Evolutionary conservation across 2,329 filamentous ascomycete genomes (phyloP), one percentile per base, ranked within the genome.

Genomic region (Exophiala mesophila): DNA sequence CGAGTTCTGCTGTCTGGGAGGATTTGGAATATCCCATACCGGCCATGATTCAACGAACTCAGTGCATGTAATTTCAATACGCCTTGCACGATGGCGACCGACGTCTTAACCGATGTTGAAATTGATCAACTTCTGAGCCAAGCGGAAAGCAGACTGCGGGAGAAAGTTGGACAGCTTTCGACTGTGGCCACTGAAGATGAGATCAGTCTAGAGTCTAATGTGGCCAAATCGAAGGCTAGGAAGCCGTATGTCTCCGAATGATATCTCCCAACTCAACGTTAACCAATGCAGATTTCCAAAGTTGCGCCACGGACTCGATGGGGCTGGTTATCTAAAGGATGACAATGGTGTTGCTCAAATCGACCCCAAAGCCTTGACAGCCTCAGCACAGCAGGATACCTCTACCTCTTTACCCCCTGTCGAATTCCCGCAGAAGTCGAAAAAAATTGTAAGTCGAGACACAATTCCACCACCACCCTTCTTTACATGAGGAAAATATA

Each of bases 401-500:
- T 64, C 72, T 38, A 67, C 70, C 43, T 63, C 65, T n/a, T 61
- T 73, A 47, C 69, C 73, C 51, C 69, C 69, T 49, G 72, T 80
- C 13, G 72, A 76, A 6, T 12, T 26, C 23, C 12, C 23, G 6
- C 23, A 26, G 12, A 26, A 26, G 23, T 73, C 52, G 65, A 63
- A 46, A 67, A 71, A 49, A 71, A 68, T 39, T 71, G 68, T 44
- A 59, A 63, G 34, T 68, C 66, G 54, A 68, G 63, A 43, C 66
- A 55, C 47, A 65, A 65, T n/a, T 96, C 92, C n/a, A 26, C 6
- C 23, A 26, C 12, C 23, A 6, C 23, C 7, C 23, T 7, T 26
- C 23, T 26, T 26, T 40, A 45, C 47, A 78, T 87, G 85, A 90
- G 79, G 85, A 89, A 85, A 83, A 74, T 72, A 66, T 74, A 72